A percentile compares a stretch with the other conserved stretches of the same genome.
These are phyloP conservation scores for Thielaviopsis populi DNA, from an alignment of 2,329 filamentous ascomycete species.

Conservation along the genomic window DNA sequence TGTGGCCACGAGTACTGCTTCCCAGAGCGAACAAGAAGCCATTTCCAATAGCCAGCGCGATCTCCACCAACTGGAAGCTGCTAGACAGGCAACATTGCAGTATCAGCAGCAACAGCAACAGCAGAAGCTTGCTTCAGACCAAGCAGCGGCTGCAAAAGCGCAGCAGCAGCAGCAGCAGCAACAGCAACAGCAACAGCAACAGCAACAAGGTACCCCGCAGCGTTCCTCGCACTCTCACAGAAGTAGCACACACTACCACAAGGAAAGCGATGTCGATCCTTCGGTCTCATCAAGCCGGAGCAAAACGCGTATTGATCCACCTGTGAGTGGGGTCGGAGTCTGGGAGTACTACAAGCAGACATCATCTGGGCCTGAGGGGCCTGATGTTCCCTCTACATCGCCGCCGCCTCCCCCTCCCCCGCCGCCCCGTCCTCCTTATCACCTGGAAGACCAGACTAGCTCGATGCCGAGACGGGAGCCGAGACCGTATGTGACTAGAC, in stretches of 20 bases:
- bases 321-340: constrained; percentile 7
- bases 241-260: constrained; percentile 10
- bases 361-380: neutral
- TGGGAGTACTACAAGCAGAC: constrained; percentile 10
- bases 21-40: neutral
- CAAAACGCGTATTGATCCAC: neutral
- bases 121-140: constrained; percentile 8
- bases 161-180: constrained; percentile 7
- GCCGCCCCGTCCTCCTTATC: constrained; percentile 14
- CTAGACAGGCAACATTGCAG: neutral
- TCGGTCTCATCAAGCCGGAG: constrained; percentile 1
- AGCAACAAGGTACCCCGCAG: constrained; percentile 3
- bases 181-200: constrained; percentile 8
- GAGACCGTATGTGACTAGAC: constrained; percentile 9
- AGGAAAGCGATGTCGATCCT: constrained; percentile 6
- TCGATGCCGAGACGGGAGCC: constrained; percentile 8
- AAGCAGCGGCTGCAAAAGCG: neutral
- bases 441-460: constrained; percentile 3
- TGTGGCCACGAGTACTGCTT: neutral
- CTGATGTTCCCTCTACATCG: constrained; percentile 2
- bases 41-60: neutral
- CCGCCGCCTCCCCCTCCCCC: constrained; percentile 14
- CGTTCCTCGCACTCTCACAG: constrained; percentile 9
- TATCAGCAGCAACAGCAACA: constrained; percentile 7
- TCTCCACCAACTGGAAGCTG: constrained; percentile 1